Evolutionary conservation across 257 asterid genomes (phyloP).

Genomic region (Thymus mandschuricus): DNA sequence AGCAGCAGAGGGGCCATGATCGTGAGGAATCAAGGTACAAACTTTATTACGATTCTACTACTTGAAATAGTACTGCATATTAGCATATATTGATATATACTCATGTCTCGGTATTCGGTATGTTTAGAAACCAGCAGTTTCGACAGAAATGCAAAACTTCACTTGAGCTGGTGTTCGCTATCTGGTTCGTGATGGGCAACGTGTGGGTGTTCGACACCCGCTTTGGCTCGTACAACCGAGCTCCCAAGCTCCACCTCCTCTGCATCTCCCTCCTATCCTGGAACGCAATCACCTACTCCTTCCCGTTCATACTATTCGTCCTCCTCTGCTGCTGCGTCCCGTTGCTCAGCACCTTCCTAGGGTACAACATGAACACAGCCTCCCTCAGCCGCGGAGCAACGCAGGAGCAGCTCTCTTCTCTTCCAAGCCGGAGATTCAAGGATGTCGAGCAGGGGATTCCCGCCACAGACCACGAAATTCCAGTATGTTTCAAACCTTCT

Average conservation of each 20-base stretch:
- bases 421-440: constrained; percentile 70
- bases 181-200: constrained; percentile 98
- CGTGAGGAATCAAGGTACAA: constrained; percentile 66
- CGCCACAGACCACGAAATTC: constrained; percentile 44
- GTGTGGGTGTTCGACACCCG: constrained; percentile 93
- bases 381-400: constrained; percentile 77
- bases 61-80: too few species aligned
- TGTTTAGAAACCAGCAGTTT: constrained; percentile 54
- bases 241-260: constrained; percentile 83
- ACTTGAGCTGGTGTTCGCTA: constrained; percentile 78
- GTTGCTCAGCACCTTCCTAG: constrained; percentile 63
- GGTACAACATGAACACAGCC: constrained; percentile 88
- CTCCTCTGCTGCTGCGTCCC: constrained; percentile 90
- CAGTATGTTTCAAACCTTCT: background rate
- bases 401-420: constrained; percentile 67
- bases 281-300: constrained; percentile 92
- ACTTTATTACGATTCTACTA: background rate
- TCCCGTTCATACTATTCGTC: constrained; percentile 81
- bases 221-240: constrained; percentile 61
- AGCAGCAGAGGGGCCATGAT: constrained; percentile 64
- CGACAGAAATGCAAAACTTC: constrained; percentile 63
- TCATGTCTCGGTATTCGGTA: background rate
- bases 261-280: constrained; percentile 80
- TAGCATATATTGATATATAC: too few species aligned
- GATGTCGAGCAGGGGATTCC: constrained; percentile 49